phyloP scores from a whole-genome alignment of 495 filamentous ascomycete species.

The Terfezia claveryi region DNA sequence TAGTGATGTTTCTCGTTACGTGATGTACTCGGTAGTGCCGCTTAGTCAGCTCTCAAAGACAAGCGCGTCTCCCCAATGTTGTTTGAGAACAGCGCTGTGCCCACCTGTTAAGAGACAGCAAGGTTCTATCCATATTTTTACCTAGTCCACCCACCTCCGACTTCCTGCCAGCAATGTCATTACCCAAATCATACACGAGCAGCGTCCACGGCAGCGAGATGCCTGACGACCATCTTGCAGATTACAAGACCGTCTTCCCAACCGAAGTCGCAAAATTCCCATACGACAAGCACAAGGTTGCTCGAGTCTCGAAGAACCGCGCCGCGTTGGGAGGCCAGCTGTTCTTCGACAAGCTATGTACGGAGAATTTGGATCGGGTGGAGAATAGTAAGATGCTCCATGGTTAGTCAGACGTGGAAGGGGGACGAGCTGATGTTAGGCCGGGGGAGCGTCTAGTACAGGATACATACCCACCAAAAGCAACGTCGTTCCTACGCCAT shows the following conservation, averaged over 20 bases:
- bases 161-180: too few species aligned
- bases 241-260: slow-evolving; percentile 12
- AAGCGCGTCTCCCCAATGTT: too few species aligned
- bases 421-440: not conserved
- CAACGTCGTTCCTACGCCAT: slow-evolving; percentile 7
- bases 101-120: too few species aligned
- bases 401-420: not conserved
- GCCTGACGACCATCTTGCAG: not conserved
- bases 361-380: slow-evolving; percentile 8
- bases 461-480: slow-evolving; percentile 13
- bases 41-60: too few species aligned
- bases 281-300: slow-evolving; percentile 9
- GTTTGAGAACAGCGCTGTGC: too few species aligned
- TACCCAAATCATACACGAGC: too few species aligned
- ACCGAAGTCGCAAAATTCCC: slow-evolving; percentile 13
- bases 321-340: slow-evolving; percentile 6
- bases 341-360: slow-evolving; percentile 15
- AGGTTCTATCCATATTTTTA: too few species aligned
- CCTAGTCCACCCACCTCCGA: too few species aligned
- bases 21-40: too few species aligned
- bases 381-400: slow-evolving; percentile 9
- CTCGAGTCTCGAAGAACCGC: slow-evolving; percentile 8
- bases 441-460: not conserved
- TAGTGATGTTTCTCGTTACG: too few species aligned
- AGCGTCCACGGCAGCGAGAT: too few species aligned